phyloP scores from a whole-genome alignment of 2,329 filamentous ascomycete genomes.

The Westerdykella sp. region DNA sequence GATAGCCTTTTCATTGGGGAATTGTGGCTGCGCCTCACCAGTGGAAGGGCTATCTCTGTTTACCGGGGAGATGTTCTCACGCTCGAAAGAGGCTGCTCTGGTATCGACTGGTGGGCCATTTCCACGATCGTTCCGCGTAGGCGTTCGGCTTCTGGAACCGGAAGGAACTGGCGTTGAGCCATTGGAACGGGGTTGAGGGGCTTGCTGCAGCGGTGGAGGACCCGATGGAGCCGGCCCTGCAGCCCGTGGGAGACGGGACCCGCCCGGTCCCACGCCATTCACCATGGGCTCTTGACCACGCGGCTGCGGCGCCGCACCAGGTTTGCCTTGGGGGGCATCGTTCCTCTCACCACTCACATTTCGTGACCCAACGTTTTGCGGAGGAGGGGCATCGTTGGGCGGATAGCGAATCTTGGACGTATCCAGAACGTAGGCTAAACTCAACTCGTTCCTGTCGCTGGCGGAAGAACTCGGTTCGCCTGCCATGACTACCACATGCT shows the following conservation, averaged over 20 bases:
- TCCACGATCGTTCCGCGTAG: slow-evolving; percentile 44
- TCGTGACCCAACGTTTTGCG: slow-evolving; percentile 30
- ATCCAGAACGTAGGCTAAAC: slow-evolving; percentile 84
- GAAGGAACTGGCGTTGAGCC: slow-evolving; percentile 14
- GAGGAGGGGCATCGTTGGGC: slow-evolving; percentile 54
- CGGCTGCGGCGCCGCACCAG: slow-evolving; percentile 21
- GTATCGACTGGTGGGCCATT: slow-evolving; percentile 40
- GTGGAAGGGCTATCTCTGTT: slow-evolving; percentile 34
- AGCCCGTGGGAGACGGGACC: slow-evolving; percentile 55
- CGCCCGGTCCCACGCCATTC: slow-evolving; percentile 30
- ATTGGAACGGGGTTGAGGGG: slow-evolving; percentile 51
- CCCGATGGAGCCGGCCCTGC: slow-evolving; percentile 56
- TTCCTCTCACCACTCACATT: slow-evolving; percentile 45
- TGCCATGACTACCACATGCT: slow-evolving; percentile 84
- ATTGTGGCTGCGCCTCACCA: slow-evolving; percentile 13
- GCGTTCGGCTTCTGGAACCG: slow-evolving; percentile 43
- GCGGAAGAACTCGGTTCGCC: slow-evolving; percentile 89
- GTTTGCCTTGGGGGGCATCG: slow-evolving; percentile 35
- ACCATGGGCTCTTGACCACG: slow-evolving; percentile 33
- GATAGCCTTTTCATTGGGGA: slow-evolving; percentile 6
- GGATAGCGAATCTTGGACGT: slow-evolving; percentile 96
- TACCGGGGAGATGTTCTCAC: slow-evolving; percentile 44
- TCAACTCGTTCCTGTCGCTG: slow-evolving; percentile 74
- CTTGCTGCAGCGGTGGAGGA: slow-evolving; percentile 59
- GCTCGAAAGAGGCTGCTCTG: slow-evolving; percentile 42